A percentile compares a stretch with the other conserved stretches of the same genome.
These are phyloP conservation scores for Peronospora tabacina DNA, from an alignment of 352 stramenopile genomes.

Conservation along the genomic window DNA sequence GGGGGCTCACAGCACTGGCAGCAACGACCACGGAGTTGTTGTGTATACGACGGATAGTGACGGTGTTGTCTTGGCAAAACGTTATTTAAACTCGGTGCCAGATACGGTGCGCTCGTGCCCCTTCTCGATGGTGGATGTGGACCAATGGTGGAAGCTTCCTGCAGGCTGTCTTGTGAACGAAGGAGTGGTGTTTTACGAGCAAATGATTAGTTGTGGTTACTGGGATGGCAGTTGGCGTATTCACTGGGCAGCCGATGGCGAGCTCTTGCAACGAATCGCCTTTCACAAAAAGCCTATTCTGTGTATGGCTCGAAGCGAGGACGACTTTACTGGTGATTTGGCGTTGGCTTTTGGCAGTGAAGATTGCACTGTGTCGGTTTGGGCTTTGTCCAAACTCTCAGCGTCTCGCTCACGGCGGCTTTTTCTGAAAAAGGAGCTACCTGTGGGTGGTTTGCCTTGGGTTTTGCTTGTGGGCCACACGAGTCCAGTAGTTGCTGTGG, in stretches of 20 bases:
- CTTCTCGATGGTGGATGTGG: constrained; percentile 74
- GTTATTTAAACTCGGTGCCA: constrained; percentile 64
- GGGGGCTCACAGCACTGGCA: constrained; percentile 52
- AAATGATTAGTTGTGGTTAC: constrained; percentile 86
- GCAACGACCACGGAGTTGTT: constrained; percentile 51
- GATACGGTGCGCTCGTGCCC: constrained; percentile 61
- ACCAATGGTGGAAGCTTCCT: constrained; percentile 83
- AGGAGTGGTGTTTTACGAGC: constrained; percentile 82
- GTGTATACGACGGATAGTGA: constrained; percentile 76
- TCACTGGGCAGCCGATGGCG: constrained; percentile 78
- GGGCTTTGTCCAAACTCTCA: constrained; percentile 76
- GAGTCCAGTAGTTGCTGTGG: constrained; percentile 67
- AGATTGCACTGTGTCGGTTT: constrained; percentile 80
- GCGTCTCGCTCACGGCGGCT: constrained; percentile 71
- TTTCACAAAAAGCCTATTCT: constrained; percentile 86
- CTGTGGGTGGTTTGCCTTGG: constrained; percentile 71
- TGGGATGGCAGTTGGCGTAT: constrained; percentile 86
- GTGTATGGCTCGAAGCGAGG: constrained; percentile 78
- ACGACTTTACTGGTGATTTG: constrained; percentile 81
- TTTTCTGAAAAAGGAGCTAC: constrained; percentile 81
- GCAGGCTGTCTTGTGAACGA: constrained; percentile 63
- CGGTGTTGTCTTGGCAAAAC: constrained; percentile 68
- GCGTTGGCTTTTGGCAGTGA: constrained; percentile 79
- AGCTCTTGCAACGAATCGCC: constrained; percentile 76
- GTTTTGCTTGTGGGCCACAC: constrained; percentile 72